phyloP scores from a whole-genome alignment of 1,284 basidiomycete genomes.

The Sporisorium scitamineum region DNA sequence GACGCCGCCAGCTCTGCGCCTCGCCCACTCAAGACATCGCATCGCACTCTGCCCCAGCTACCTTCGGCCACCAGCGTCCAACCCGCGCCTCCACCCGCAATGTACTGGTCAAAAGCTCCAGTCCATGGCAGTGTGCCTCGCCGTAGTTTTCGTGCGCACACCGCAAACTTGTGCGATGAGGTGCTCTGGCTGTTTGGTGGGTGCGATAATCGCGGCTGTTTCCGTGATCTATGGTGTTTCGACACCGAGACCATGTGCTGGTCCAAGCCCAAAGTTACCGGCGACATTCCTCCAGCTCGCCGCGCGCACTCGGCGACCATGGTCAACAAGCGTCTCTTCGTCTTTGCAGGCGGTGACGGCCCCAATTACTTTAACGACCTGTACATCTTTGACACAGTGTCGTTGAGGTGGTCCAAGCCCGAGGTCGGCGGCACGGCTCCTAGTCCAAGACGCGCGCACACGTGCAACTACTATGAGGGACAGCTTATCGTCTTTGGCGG shows the following conservation, averaged over 20 bases:
- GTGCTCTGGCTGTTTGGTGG: conserved; percentile 89
- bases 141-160: conserved; percentile 84
- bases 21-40: conserved; percentile 33
- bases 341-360: conserved; percentile 88
- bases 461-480: conserved; percentile 79
- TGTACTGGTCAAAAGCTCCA: conserved; percentile 89
- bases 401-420: conserved; percentile 52
- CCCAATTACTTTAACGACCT: conserved; percentile 75
- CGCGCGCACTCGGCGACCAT: conserved; percentile 89
- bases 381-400: conserved; percentile 82
- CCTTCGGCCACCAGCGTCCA: conserved; percentile 50
- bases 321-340: conserved; percentile 80
- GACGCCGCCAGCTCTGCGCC: conserved; percentile 11
- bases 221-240: conserved; percentile 84
- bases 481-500: conserved; percentile 90
- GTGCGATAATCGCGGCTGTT: conserved; percentile 82
- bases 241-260: conserved; percentile 92
- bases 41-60: conserved; percentile 47
- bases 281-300: conserved; percentile 72
- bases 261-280: conserved; percentile 71
- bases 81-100: conserved; percentile 70
- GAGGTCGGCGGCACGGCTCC: conserved; percentile 70
- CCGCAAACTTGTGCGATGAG: conserved; percentile 83
- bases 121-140: conserved; percentile 81
- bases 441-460: conserved; percentile 84